A percentile compares a stretch with the other conserved stretches of the same genome.
These are phyloP conservation scores for Zygosaccharomyces pseudobailii DNA, from an alignment of 1,139 yeast species.

Conservation along the genomic window DNA sequence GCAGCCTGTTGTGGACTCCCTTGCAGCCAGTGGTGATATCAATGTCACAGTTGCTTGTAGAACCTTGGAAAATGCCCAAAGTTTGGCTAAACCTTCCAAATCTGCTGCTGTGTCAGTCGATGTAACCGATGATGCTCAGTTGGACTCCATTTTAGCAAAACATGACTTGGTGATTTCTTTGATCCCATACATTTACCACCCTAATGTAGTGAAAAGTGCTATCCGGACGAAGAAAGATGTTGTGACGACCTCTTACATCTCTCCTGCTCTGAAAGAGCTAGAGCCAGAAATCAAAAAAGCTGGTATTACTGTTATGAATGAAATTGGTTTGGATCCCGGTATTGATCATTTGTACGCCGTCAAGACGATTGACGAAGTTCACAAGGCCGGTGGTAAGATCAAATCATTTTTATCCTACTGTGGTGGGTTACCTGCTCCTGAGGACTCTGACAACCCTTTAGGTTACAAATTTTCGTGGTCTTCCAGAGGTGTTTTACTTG, in stretches of 20 bases:
- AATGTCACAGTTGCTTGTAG: conserved; percentile 95
- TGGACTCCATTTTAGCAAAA: conserved; percentile 72
- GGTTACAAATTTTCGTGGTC: conserved; percentile 99
- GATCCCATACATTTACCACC: conserved; percentile 95
- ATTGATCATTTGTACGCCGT: conserved; percentile 96
- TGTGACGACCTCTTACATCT: conserved; percentile 93
- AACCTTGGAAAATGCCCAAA: conserved; percentile 80
- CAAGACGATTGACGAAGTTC: conserved; percentile 96
- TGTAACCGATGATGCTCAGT: conserved; percentile 70
- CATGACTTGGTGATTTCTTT: conserved; percentile 85
- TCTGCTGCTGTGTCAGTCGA: conserved; percentile 86
- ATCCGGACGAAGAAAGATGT: conserved; percentile 88
- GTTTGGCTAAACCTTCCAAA: conserved; percentile 65
- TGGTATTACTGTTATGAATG: conserved; percentile 87
- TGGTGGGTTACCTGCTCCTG: conserved; percentile 99
- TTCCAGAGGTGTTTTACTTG: conserved; percentile 93
- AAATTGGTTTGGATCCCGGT: conserved; percentile 97
- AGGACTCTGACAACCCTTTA: conserved; percentile 92
- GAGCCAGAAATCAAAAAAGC: conserved; percentile 78
- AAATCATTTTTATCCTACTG: conserved; percentile 92
- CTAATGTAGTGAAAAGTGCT: conserved; percentile 87
- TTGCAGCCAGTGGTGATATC: conserved; percentile 70
- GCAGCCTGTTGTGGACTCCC: conserved; percentile 93
- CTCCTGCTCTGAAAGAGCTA: conserved; percentile 80
- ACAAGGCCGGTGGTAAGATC: conserved; percentile 84